Evolutionary conservation across 495 filamentous ascomycete genomes (phyloP).

Genomic region (Trichoderma orchidacearum): DNA sequence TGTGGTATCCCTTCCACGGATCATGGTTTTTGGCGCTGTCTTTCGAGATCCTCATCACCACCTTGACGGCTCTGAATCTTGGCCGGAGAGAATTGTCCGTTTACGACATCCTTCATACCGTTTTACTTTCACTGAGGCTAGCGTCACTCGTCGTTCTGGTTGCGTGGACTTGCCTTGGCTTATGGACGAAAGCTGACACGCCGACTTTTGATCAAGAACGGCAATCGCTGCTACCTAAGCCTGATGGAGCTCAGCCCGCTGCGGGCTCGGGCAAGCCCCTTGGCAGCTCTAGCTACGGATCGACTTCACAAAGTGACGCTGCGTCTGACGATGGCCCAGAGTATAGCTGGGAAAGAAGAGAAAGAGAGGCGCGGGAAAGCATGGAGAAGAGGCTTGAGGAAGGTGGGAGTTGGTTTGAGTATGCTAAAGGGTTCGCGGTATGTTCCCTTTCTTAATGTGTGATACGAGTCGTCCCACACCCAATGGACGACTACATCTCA

Average conservation of each 20-base stretch:
- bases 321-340: constrained; percentile 17
- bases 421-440: constrained; percentile 47
- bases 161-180: constrained; percentile 5
- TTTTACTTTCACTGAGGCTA: constrained; percentile 14
- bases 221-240: constrained; percentile 31
- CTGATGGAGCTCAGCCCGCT: constrained; percentile 6
- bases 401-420: constrained; percentile 51
- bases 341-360: constrained; percentile 33
- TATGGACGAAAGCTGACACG: background rate
- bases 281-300: constrained; percentile 5
- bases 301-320: constrained; percentile 1
- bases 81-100: constrained; percentile 1
- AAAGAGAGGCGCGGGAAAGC: constrained; percentile 32
- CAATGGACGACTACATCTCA: background rate
- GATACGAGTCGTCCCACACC: background rate
- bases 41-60: constrained; percentile 32
- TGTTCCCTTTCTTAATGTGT: constrained; percentile 7
- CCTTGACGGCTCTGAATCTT: constrained; percentile 9
- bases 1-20: constrained; percentile 50
- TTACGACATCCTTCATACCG: constrained; percentile 7
- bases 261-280: constrained; percentile 8
- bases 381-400: constrained; percentile 45
- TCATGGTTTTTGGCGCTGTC: constrained; percentile 38
- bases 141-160: constrained; percentile 16
- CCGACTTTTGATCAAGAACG: constrained; percentile 28